Conservation (phyloP, 495 filamentous ascomycete species). For the Penicillium macrosclerotiorum region DNA sequence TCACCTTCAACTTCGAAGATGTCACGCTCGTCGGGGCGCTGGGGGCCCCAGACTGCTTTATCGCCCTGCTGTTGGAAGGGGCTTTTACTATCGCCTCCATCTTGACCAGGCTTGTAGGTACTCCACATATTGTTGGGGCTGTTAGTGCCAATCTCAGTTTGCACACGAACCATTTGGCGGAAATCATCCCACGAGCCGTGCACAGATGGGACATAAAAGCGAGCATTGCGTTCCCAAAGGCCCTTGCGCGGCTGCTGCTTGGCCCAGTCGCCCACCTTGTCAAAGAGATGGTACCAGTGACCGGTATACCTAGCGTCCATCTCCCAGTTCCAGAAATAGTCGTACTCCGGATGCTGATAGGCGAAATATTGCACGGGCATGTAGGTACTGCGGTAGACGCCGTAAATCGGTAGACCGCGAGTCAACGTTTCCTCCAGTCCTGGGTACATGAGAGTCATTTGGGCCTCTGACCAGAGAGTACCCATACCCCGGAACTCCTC, state of each 20-base stretch:
- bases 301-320: conserved; percentile 96
- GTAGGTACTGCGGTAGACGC: conserved; percentile 84
- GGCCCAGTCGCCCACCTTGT: conserved; percentile 71
- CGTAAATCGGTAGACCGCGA: conserved; percentile 77
- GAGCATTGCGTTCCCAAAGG: conserved; percentile 87
- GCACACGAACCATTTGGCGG: conserved; percentile 84
- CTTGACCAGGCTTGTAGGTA: conserved; percentile 34
- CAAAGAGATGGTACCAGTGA: conserved; percentile 91
- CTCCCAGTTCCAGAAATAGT: conserved; percentile 98
- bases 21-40: conserved; percentile 62
- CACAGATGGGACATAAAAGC: conserved; percentile 86
- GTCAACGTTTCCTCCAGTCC: conserved; percentile 72
- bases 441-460: conserved; percentile 87
- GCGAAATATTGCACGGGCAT: conserved; percentile 96
- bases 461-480: conserved; percentile 86
- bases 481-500: conserved; percentile 85
- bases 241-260: conserved; percentile 82
- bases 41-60: conserved; percentile 82
- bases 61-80: conserved; percentile 55
- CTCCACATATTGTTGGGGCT: conserved; percentile 72
- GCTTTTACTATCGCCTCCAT: conserved; percentile 37
- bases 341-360: conserved; percentile 86
- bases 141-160: conserved; percentile 78
- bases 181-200: conserved; percentile 95
- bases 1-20: conserved; percentile 68